Conservation (phyloP, 805 yeast genomes). For the Wickerhamomyces sydowiorum region DNA sequence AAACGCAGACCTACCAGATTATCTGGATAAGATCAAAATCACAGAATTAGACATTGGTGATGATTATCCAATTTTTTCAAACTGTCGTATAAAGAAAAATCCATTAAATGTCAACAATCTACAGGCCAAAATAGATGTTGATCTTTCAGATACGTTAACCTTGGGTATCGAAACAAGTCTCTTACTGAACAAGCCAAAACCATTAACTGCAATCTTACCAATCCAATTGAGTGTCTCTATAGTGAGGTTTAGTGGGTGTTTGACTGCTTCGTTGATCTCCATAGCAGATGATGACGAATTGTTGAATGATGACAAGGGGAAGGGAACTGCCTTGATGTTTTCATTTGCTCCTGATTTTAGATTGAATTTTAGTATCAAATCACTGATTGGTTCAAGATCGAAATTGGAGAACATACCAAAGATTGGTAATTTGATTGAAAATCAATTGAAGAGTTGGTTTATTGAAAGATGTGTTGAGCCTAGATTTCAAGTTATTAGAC, state of each 20-base stretch:
- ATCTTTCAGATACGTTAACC: slow-evolving; percentile 79
- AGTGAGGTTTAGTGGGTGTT: slow-evolving; percentile 85
- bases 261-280: slow-evolving; percentile 55
- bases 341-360: slow-evolving; percentile 90
- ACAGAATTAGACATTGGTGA: slow-evolving; percentile 91
- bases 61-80: slow-evolving; percentile 92
- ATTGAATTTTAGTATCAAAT: slow-evolving; percentile 81
- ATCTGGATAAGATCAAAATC: slow-evolving; percentile 68
- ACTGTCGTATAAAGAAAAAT: slow-evolving; percentile 72
- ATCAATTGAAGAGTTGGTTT: slow-evolving; percentile 80
- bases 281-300: slow-evolving; percentile 15
- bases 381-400: slow-evolving; percentile 88
- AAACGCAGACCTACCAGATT: slow-evolving; percentile 66
- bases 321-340: slow-evolving; percentile 73
- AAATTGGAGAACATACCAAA: slow-evolving; percentile 92
- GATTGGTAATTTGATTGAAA: slow-evolving; percentile 77
- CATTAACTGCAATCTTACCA: slow-evolving; percentile 83
- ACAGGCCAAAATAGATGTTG: slow-evolving; percentile 91
- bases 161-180: slow-evolving; percentile 79
- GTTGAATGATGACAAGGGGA: slow-evolving; percentile 16
- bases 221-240: slow-evolving; percentile 79
- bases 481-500: slow-evolving; percentile 72
- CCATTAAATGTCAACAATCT: slow-evolving; percentile 40
- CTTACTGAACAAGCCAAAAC: slow-evolving; percentile 74
- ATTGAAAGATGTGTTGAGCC: slow-evolving; percentile 93